Evolutionary conservation across 2,329 filamentous ascomycete genomes (phyloP), one percentile per base, ranked within the genome.

Genomic region (Grosmannia penicillata): DNA sequence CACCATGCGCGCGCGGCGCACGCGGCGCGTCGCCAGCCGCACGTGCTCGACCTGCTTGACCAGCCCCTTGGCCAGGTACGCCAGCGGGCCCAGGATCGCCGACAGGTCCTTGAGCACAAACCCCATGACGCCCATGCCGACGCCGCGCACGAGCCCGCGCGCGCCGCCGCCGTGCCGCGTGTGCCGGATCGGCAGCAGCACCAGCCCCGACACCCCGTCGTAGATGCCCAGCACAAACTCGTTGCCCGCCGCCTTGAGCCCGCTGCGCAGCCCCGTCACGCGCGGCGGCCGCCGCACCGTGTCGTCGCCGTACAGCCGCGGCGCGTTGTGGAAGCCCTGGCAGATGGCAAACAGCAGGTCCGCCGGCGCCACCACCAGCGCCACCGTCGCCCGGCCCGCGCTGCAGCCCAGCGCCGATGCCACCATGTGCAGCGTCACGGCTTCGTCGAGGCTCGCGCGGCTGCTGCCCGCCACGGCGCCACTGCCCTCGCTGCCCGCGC

Each of bases 291-390:
- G 66, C 4, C 78, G 68, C 2, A 83, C 78, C 2, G 77, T 82
- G 35, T 73, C 68, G 48, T 83, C 78, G 13, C 77, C 78, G 47
- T 82, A 83, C 0, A 83, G 61, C 3, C 75, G 68, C 2, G 78
- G 78, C 0, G 75, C 75, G 45, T 82, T 82, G 52, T 82, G 77
- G 45, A 82, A 81, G 2, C 77, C 78, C 50, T 81, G 75, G 2
- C 74, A 73, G 2, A 82, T 51, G 0, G 74, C 72, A 29, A 80
- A 56, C 0, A 68, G 64, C 3, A 81, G 53, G 47, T 78, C 68
- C 45, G 78, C 68, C 0, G 78, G 78, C 0, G 72, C 69, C 43
- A 60, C 63, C 7, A 62, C 63, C 4, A 78, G 55, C 4, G 72
- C 69, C 3, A 58, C 51, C 0, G 65, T 65, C 0, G 70, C 65